Evolutionary conservation across 2,329 filamentous ascomycete genomes (phyloP), one percentile per base, ranked within the genome.

Genomic region (Furcasterigmium sp.): DNA sequence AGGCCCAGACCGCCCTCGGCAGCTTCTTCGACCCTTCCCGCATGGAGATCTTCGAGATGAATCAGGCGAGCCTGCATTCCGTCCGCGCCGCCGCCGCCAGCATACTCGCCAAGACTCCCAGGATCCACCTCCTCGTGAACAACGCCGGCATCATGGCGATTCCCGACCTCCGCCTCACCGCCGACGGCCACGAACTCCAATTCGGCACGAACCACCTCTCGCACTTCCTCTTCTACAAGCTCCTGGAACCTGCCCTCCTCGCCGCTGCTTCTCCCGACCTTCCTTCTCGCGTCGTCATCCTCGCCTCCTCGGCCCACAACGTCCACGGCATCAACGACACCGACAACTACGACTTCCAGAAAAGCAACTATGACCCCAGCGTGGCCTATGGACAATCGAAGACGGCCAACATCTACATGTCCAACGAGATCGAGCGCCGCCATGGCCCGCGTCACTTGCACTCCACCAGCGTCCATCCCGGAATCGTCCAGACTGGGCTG

Each of bases 341-440:
- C 8, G 44, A 37, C 25, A 34, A 46, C 34, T 43, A 43, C 41
- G 13, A 46, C 41, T 45, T 41, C 26, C 35, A 46, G 41, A 61
- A 57, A 2, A 44, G 46, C n/a, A 42, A 34, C 6, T 53, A 75
- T 43, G 43, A 63, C 3, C 58, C 61, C 0, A 59, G 52, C 40
- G 30, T 45, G 1, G 60, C 69, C 2, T 79, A 79, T 43, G 67
- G 61, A 0, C 67, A 74, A 47, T 61, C 62, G 37, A 80, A 79
- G 50, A 63, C 65, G 0, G 73, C 75, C 9, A 74, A 72, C 43
- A 64, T 77, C 18, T 72, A 66, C 50, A 68, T 72, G 42, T 67
- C 73, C 4, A 74, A 70, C 45, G 63, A 75, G 44, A 63, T 78
- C 20, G 73, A 78, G 32, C 62, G 73, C 1, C 62, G 61, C 1